A percentile compares a stretch with the other conserved stretches of the same genome.
Evolutionary conservation across 176 grass and related monocot genomes (phyloP).

Genomic region (Lolium rigidum): DNA sequence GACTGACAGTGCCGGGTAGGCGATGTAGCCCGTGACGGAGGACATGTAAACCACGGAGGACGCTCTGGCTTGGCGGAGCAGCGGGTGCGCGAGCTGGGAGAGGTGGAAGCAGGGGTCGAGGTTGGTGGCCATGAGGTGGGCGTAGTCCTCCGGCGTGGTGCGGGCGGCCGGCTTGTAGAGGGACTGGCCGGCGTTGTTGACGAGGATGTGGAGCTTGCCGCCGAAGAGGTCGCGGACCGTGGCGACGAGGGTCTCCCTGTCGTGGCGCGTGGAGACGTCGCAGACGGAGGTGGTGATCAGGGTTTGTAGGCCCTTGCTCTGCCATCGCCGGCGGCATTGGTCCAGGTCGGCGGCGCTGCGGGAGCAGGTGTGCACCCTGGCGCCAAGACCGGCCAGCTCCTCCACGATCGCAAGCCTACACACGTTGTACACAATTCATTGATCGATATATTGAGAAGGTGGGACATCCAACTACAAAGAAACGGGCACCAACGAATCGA

Average conservation of each 20-base stretch:
- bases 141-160: slow-evolving; percentile 34
- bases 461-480: too few relatives aligned
- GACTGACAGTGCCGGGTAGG: slow-evolving; percentile 43
- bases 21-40: slow-evolving; percentile 33
- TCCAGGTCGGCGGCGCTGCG: slow-evolving; percentile 41
- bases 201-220: slow-evolving; percentile 55
- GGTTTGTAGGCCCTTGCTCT: background rate
- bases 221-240: slow-evolving; percentile 35
- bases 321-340: slow-evolving; percentile 44
- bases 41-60: slow-evolving; percentile 47
- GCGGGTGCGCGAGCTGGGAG: slow-evolving; percentile 52
- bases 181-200: slow-evolving; percentile 49
- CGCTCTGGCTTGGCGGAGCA: slow-evolving; percentile 14
- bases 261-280: slow-evolving; percentile 43
- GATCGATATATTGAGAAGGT: too few relatives aligned
- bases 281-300: slow-evolving; percentile 41
- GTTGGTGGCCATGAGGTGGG: slow-evolving; percentile 45
- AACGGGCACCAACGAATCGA: too few relatives aligned
- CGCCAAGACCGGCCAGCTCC: slow-evolving; percentile 49
- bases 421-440: background rate
- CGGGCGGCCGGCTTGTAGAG: slow-evolving; percentile 7
- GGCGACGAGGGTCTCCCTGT: slow-evolving; percentile 42
- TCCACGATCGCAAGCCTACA: slow-evolving; percentile 51
- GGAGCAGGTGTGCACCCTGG: slow-evolving; percentile 51
- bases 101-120: slow-evolving; percentile 56